Evolutionary conservation across 768 basidiomycete genomes (phyloP), one percentile per base, ranked within the genome.

Genomic region (Pulveroboletus sp.): DNA sequence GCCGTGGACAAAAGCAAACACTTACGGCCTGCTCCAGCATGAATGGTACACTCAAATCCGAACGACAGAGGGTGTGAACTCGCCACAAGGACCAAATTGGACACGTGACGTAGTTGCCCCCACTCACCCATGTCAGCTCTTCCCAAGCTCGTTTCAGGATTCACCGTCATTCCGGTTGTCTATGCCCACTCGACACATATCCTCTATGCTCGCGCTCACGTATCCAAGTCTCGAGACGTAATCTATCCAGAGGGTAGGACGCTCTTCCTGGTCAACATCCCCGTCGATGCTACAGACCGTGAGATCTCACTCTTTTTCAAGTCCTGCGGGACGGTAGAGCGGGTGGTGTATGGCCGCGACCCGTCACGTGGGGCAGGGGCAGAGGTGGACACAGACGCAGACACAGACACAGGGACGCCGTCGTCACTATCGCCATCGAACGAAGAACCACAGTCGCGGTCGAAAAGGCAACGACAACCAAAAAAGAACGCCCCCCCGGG

Each of bases 201-300:
- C 55, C 64, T 93, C n/a, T 94, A 93, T 60, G 80, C 80, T 15
- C 80, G 87, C n/a, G 62, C 76, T 4, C 89, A 93, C 62, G 61
- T 70, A 24, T 73, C 81, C 14, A 79, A 80, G 39, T 38, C 61
- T 4, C 59, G 74, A 72, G 61, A 58, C 27, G 37, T 37, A 49
- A 46, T 49, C 56, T 74, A 70, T 46, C 72, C 78, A 56, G 65
- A 80, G 30, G 82, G 78, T 14, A 78, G 92, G 39, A 94, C 92
- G 0, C 73, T 95, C 9, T 97, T 97, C 61, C 71, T 94, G 3
- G 89, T 88, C 47, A 96, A 97, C 59, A 71, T 94, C 6, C 93
- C 94, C 2, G 85, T 91, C 48, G 92, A 95, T 64, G 81, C 89
- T 3, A 89, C 89, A 1, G 88, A 89, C 57, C 76, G 88, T 33